These are phyloP conservation scores for Medicago ruthenica DNA, from an alignment of 306 rosid genomes.

Conservation along the genomic window DNA sequence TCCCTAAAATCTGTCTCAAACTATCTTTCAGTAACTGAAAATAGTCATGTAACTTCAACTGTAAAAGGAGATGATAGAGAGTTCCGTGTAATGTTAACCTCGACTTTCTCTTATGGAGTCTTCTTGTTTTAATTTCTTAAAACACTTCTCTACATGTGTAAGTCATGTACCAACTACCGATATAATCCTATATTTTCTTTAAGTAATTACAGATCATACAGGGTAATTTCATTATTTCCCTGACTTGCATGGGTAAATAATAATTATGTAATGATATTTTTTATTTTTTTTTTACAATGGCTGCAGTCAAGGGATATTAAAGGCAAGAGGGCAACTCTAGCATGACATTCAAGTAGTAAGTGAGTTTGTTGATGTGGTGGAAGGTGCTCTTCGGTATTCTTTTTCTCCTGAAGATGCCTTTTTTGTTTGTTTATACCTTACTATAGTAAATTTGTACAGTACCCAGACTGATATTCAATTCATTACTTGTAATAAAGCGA, in stretches of 20 bases:
- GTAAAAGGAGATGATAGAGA: conserved; percentile 21
- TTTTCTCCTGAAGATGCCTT: conserved; percentile 16
- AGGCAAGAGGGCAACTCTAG: conserved; percentile 95
- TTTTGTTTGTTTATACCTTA: not conserved
- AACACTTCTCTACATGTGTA: not conserved
- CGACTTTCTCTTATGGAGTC: conserved; percentile 6
- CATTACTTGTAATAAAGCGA: conserved; percentile 38
- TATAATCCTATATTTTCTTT: not conserved
- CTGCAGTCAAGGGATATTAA: conserved; percentile 91
- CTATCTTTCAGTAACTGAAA: conserved; percentile 17
- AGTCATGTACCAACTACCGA: not conserved
- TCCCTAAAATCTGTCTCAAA: conserved; percentile 19
- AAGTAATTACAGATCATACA: conserved; percentile 6
- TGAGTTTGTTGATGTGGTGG: conserved; percentile 29
- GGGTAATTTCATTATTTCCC: conserved; percentile 31
- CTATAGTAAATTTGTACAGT: conserved; percentile 37
- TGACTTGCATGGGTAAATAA: conserved; percentile 18
- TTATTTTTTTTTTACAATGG: conserved; percentile 7
- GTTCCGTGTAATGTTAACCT: not conserved
- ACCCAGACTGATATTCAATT: conserved; percentile 23
- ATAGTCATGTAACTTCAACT: not conserved
- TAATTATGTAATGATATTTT: conserved; percentile 8
- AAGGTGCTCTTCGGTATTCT: conserved; percentile 33
- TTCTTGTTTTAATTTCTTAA: conserved; percentile 10
- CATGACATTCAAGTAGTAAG: conserved; percentile 50